phyloP scores from a whole-genome alignment of 73 alveolate genomes.

The Paramecium primaurelia region DNA sequence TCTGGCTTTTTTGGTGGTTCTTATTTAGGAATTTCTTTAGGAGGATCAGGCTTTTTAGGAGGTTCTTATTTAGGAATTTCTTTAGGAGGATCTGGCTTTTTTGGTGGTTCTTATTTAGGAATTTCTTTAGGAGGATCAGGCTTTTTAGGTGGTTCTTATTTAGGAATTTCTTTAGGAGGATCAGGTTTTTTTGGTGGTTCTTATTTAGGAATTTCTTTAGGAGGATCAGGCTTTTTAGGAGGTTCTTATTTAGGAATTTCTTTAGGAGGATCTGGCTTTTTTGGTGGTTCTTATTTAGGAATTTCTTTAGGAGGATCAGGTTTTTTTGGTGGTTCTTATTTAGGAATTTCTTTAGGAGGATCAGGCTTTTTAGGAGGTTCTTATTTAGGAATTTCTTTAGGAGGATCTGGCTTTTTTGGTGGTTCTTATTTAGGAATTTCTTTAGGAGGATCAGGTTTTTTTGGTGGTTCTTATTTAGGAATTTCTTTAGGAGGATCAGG shows the following conservation, averaged over 20 bases:
- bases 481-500: not conserved
- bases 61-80: not conserved
- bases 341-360: not conserved
- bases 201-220: not conserved
- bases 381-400: not conserved
- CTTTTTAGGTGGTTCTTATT: not conserved
- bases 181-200: not conserved
- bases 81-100: not conserved
- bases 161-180: not conserved
- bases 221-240: not conserved
- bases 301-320: not conserved
- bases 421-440: not conserved
- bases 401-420: not conserved
- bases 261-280: not conserved
- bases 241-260: not conserved
- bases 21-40: not conserved
- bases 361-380: not conserved
- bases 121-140: not conserved
- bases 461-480: not conserved
- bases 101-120: not conserved
- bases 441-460: not conserved
- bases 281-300: not conserved
- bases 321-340: not conserved
- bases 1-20: not conserved
- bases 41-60: not conserved